phyloP scores from a whole-genome alignment of 139 green algal genomes.

The Chlorella vulgaris region DNA sequence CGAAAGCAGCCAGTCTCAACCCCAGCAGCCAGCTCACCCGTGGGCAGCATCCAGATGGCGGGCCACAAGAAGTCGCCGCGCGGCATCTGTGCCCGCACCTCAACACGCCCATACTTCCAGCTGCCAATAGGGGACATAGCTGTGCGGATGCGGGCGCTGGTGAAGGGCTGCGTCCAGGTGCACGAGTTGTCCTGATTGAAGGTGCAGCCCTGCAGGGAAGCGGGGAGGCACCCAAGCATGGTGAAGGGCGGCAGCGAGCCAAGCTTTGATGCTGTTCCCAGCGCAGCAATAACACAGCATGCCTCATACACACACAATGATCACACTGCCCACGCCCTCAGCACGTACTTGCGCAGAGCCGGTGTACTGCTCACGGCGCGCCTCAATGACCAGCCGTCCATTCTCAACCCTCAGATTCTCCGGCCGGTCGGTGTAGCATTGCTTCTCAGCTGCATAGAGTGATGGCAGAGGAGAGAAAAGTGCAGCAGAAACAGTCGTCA shows the following conservation, averaged over 20 bases:
- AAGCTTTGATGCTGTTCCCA: neutral
- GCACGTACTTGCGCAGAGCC: constrained; percentile 3
- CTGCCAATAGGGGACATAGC: neutral
- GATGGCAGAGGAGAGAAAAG: neutral
- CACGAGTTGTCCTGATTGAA: neutral
- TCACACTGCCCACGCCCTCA: too few relatives aligned
- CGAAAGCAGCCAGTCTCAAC: too few relatives aligned
- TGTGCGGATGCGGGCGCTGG: constrained; percentile 16
- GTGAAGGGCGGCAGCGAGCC: neutral
- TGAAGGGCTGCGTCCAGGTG: constrained; percentile 19
- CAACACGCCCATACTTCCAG: constrained; percentile 4
- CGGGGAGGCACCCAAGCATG: neutral
- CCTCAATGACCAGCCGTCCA: constrained; percentile 7
- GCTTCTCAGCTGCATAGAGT: constrained; percentile 10
- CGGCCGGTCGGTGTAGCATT: constrained; percentile 7
- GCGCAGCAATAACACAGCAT: neutral
- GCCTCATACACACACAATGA: neutral
- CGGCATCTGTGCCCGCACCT: constrained; percentile 10
- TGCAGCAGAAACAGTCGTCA: too few relatives aligned
- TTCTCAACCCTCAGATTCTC: constrained; percentile 15
- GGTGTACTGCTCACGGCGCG: neutral
- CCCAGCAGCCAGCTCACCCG: neutral
- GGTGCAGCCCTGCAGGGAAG: constrained; percentile 3
- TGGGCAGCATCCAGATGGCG: constrained; percentile 42
- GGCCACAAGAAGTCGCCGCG: constrained; percentile 33